Evolutionary conservation across 73 alveolate species (phyloP), one percentile per base, ranked within the genome.

Genomic region (Paramecium sonneborni): DNA sequence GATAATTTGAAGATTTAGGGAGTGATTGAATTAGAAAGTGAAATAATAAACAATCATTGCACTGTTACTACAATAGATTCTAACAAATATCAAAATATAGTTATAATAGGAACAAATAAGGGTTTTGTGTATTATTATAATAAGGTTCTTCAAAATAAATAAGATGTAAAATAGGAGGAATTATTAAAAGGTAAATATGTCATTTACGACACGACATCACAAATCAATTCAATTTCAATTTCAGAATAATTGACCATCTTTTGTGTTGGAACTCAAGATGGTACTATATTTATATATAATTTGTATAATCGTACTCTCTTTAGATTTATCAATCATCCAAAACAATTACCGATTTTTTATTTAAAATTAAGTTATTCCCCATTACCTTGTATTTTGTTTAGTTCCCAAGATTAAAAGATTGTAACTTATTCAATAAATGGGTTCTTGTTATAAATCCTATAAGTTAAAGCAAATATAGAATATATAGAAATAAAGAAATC

Each of bases 241-340:
- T 72, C 86, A 37, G 86, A 72, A 72, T 1, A 72, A 15, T 15
- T 72, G 9, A 72, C 38, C 2, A 72, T 72, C 28, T 72, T 72
- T 72, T 72, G 55, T 35, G 67, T 72, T 72, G 86, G 86, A 72
- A 72, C 86, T 37, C 35, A 35, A 34, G 38, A 38, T 37, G 86
- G 86, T n/a, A 21, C 35, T 0, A 37, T 72, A 12, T 72, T 72
- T 30, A 2, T 35, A 12, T 72, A 72, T 72, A 72, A 72, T 72
- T 38, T 72, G 58, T 72, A 72, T 72, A 72, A 72, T 72, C 52
- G 57, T 7, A 72, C 58, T 21, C 86, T 72, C 18, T 72, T 12
- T 37, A 30, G 86, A 72, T 62, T 30, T 32, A 62, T 62, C 7
- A 30, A 62, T 26, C 84, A 62, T 62, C 84, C 84, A 26, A 62